A percentile compares a stretch with the other conserved stretches of the same genome.
phyloP scores from a whole-genome alignment of 2,329 filamentous ascomycete genomes.

The Fusarium denticulatum region DNA sequence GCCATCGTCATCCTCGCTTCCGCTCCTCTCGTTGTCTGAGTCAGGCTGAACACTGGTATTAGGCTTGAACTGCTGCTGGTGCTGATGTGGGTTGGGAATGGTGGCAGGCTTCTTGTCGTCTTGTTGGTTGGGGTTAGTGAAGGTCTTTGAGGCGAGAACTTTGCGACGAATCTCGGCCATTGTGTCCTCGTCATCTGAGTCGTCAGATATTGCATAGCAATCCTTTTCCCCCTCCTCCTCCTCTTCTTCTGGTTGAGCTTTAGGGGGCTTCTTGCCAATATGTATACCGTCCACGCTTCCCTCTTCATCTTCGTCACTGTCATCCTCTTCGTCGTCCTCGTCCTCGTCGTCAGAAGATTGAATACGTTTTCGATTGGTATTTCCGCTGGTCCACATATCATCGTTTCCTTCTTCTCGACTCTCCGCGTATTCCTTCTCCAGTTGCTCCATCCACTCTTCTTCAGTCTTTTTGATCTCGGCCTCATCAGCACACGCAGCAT shows the following conservation, averaged over 20 bases:
- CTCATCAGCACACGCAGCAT: constrained; percentile 84
- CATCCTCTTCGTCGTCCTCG: constrained; percentile 59
- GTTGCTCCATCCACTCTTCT: constrained; percentile 85
- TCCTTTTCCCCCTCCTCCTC: constrained; percentile 66
- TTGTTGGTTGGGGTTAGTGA: constrained; percentile 60
- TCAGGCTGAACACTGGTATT: constrained; percentile 77
- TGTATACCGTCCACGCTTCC: constrained; percentile 67
- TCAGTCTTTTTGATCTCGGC: constrained; percentile 85
- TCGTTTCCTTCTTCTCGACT: constrained; percentile 75
- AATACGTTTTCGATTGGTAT: constrained; percentile 75
- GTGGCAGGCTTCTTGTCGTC: constrained; percentile 68
- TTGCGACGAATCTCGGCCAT: constrained; percentile 93
- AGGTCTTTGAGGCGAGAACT: constrained; percentile 91
- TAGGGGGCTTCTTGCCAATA: constrained; percentile 63
- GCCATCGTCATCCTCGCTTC: constrained; percentile 56
- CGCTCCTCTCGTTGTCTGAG: constrained; percentile 68
- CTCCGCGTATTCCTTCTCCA: constrained; percentile 89
- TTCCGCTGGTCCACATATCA: constrained; percentile 91
- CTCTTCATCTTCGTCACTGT: constrained; percentile 56
- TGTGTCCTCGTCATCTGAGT: constrained; percentile 80
- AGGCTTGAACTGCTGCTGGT: constrained; percentile 56
- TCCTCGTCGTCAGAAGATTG: constrained; percentile 63
- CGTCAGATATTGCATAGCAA: constrained; percentile 80
- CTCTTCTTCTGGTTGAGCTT: constrained; percentile 50
- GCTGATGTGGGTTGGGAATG: constrained; percentile 66